Conservation (phyloP, 306 rosid species). For the Hippophae tibetana region DNA sequence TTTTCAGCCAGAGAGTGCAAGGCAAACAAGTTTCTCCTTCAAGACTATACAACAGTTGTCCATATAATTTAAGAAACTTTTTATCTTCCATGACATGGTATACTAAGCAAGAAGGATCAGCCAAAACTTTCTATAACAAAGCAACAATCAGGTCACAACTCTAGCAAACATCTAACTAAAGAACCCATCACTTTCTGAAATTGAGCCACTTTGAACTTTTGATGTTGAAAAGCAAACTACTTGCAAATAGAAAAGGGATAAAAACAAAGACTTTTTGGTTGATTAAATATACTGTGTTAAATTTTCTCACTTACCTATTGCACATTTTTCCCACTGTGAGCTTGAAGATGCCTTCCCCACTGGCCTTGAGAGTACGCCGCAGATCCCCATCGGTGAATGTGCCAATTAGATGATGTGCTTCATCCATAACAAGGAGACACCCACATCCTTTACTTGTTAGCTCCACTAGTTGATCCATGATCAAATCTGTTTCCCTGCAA, state of each 20-base stretch:
- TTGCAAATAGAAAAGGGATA: neutral
- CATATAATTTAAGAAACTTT: no score
- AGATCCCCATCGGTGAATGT: slow-evolving; percentile 97
- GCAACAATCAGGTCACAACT: no score
- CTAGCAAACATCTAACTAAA: no score
- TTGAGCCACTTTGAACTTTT: no score
- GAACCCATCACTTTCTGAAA: no score
- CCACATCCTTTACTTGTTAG: slow-evolving; percentile 91
- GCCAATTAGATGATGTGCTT: slow-evolving; percentile 49
- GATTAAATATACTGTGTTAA: neutral
- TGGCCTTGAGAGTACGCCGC: slow-evolving; percentile 86
- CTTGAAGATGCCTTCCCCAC: slow-evolving; percentile 85
- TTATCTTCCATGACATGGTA: no score
- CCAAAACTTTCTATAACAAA: no score
- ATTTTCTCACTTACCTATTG: slow-evolving; percentile 42
- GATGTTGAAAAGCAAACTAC: no score
- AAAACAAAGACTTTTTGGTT: neutral
- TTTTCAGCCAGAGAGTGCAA: no score
- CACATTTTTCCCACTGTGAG: slow-evolving; percentile 90
- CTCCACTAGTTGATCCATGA: slow-evolving; percentile 89
- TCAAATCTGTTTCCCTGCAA: slow-evolving; percentile 73
- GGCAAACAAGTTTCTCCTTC: no score
- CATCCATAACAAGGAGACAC: slow-evolving; percentile 77
- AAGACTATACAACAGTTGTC: no score
- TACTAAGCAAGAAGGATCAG: no score